Conservation (phyloP, 139 green algal species). For the Coccomyxa sp. region DNA sequence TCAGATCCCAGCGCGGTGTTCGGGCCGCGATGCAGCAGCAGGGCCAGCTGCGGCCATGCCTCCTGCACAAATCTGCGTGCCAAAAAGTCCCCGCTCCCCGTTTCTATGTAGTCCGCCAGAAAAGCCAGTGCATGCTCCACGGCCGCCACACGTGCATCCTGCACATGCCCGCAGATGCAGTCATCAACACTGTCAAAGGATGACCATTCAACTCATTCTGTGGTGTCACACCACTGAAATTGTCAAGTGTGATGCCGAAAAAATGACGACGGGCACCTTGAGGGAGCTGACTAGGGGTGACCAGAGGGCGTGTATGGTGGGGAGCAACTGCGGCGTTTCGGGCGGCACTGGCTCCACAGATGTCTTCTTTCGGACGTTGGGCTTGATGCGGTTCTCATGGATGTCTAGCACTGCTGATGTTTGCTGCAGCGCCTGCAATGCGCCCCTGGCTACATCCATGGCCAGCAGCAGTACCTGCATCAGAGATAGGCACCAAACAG, state of each 20-base stretch:
- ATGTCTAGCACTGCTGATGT: constrained; percentile 23
- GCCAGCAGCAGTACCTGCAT: constrained; percentile 43
- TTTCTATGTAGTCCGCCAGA: constrained; percentile 16
- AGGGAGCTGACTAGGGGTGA: constrained; percentile 48
- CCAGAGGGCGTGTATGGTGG: constrained; percentile 62
- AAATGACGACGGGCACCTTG: constrained; percentile 9
- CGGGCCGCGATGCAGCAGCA: constrained; percentile 39
- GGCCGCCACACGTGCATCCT: constrained; percentile 43
- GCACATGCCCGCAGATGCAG: not conserved
- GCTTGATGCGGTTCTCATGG: constrained; percentile 20
- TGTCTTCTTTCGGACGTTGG: constrained; percentile 8
- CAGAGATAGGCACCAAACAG: not conserved
- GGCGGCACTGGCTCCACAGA: constrained; percentile 41
- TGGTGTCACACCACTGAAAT: not conserved
- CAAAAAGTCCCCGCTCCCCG: constrained; percentile 49
- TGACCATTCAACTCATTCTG: not conserved
- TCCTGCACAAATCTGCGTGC: constrained; percentile 48
- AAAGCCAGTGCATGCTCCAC: constrained; percentile 26
- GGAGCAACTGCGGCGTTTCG: constrained; percentile 56
- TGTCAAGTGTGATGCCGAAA: not conserved
- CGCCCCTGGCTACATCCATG: constrained; percentile 22
- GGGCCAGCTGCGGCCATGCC: constrained; percentile 51
- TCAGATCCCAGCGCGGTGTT: not conserved
- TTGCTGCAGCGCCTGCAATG: constrained; percentile 2
- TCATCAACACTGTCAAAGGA: not conserved